Base-by-base conservation (phyloP, 768 basidiomycete species). In the Rhizopogon vinicolor region DNA sequence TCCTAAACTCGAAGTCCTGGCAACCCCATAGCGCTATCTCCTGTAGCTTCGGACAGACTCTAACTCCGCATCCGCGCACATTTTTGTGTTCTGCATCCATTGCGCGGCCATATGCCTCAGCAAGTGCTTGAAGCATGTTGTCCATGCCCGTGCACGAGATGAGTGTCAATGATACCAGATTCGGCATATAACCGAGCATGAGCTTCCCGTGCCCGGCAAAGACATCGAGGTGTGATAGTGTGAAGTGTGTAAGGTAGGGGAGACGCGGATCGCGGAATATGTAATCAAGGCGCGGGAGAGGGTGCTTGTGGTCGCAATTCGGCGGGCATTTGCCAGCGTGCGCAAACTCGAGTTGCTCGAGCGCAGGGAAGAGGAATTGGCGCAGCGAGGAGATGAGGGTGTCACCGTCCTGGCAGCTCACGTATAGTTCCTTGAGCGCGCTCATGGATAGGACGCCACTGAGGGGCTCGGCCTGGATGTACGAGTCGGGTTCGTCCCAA, bases 221-320 rank as follows among this genome's bases (percentile, higher is more conserved):
- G 56, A 84, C 70, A 45, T 69, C 67, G 63, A 79, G 79, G 49
- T 74, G 71, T 41, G 78, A 75, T 44, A 85, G 61, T 16, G 78
- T 77, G 55, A 85, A 75, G 57, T 79, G 74, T 31, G 79, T 79
- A 39, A 85, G 69, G 53, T 70, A 62, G 3, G 72, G 75, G 29
- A 83, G 74, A 49, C 81, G 80, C 6, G 82, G 81, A 65, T 84
- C 81, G 52, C 77, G 77, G 63, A 84, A 81, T 54, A 85, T 70
- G 39, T 69, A 74, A 64, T 82, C 80, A 29, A 80, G 72, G 31
- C 76, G 74, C 40, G 79, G 78, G 52, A 84, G 67, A 41, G 62
- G 49, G 41, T 60, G 62, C 57, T 60, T 64, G 25, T 62, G 62
- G 5, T 49, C 22, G 22, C 48, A 49, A 16, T 16, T 16, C 31